Evolutionary conservation across 257 asterid genomes (phyloP).

Genomic region (Solanum tarijense): DNA sequence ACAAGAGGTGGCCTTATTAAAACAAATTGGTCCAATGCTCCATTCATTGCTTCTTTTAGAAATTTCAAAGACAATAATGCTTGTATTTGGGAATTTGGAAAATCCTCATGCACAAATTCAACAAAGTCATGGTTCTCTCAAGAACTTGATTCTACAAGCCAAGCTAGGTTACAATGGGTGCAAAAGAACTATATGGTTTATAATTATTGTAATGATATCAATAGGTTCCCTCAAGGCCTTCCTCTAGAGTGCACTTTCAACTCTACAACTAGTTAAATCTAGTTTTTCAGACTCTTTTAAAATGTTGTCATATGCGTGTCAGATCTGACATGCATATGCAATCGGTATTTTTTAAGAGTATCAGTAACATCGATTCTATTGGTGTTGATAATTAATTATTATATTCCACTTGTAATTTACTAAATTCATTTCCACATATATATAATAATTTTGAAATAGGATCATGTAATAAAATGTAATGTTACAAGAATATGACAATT

Average conservation of each 20-base stretch:
- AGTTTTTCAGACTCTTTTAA: not conserved
- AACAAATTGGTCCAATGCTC: slow-evolving; percentile 68
- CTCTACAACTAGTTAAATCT: not conserved
- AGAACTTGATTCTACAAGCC: slow-evolving; percentile 30
- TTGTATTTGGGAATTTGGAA: slow-evolving; percentile 35
- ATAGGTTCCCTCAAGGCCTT: slow-evolving; percentile 60
- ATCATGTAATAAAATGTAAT: not conserved
- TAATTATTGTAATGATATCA: slow-evolving; percentile 55
- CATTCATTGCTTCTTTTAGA: slow-evolving; percentile 51
- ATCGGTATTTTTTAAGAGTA: not conserved
- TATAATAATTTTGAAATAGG: not conserved
- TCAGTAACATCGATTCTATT: fast-evolving
- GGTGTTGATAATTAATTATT: not conserved
- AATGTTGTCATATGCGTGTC: not conserved
- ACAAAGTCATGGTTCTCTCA: slow-evolving; percentile 20
- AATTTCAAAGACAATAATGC: slow-evolving; percentile 36
- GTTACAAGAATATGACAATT: no score
- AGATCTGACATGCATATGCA: no score
- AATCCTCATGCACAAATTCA: slow-evolving; percentile 26
- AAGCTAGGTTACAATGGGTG: slow-evolving; percentile 40
- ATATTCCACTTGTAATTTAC: not conserved
- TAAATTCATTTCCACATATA: not conserved
- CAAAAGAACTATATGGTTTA: slow-evolving; percentile 54
- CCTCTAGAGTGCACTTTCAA: slow-evolving; percentile 38
- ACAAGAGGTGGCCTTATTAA: slow-evolving; percentile 57